Evolutionary conservation across 2,329 filamentous ascomycete species (phyloP).

Genomic region (Sclerotinia sclerotiorum): DNA sequence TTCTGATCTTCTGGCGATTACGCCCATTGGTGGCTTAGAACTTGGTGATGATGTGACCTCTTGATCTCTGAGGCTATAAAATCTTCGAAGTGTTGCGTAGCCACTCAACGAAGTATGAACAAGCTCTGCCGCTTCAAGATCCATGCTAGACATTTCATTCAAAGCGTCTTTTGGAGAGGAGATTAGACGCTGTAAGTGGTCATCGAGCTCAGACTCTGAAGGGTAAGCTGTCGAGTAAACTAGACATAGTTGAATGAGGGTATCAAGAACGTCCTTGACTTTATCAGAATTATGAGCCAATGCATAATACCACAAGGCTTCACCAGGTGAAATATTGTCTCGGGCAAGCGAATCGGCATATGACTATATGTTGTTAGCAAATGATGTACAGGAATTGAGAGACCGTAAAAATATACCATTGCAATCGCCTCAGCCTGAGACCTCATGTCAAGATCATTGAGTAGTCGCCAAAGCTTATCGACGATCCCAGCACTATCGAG

Average conservation of each 20-base stretch:
- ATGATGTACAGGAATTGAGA: constrained; percentile 16
- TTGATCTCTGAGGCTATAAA: constrained; percentile 85
- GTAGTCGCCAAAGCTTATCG: constrained; percentile 77
- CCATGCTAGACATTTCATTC: constrained; percentile 68
- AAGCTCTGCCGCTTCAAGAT: constrained; percentile 78
- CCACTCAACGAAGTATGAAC: constrained; percentile 85
- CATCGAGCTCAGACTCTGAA: constrained; percentile 67
- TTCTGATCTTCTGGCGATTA: constrained; percentile 63
- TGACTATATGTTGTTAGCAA: constrained; percentile 55
- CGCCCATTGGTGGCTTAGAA: constrained; percentile 43
- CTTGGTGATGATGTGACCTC: constrained; percentile 45
- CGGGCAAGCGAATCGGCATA: constrained; percentile 78
- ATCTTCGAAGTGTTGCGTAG: constrained; percentile 86
- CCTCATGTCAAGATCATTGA: constrained; percentile 75
- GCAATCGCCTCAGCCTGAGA: constrained; percentile 78
- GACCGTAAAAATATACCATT: constrained; percentile 59
- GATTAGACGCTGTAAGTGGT: constrained; percentile 67
- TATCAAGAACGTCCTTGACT: constrained; percentile 80
- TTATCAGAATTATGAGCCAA: constrained; percentile 76
- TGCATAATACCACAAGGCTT: constrained; percentile 87
- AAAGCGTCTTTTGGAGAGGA: constrained; percentile 70
- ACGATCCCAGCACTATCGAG: constrained; percentile 70
- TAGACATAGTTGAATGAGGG: constrained; percentile 83
- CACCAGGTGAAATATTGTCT: constrained; percentile 75
- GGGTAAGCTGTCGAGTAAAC: constrained; percentile 83